These are phyloP conservation scores for Calonectria leucothoes DNA, from an alignment of 2,329 filamentous ascomycete genomes.

Conservation along the genomic window DNA sequence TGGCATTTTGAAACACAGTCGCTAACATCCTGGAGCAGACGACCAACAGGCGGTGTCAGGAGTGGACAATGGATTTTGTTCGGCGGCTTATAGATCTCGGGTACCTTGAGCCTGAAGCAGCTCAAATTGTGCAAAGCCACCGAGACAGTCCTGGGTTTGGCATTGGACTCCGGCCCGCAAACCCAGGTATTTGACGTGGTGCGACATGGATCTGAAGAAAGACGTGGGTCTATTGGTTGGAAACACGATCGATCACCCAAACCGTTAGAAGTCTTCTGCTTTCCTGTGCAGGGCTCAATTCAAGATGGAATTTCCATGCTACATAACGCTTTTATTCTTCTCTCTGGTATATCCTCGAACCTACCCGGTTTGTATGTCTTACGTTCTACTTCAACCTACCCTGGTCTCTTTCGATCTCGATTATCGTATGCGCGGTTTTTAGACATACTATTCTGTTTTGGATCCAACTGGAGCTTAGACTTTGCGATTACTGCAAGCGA, in stretches of 20 bases:
- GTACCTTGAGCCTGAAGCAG: not conserved
- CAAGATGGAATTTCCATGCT: not conserved
- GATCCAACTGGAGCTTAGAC: not conserved
- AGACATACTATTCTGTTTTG: not conserved
- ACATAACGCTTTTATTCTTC: not conserved
- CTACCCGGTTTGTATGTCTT: not conserved
- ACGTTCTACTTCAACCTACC: not conserved
- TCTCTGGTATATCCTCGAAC: not conserved
- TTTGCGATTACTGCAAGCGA: not conserved
- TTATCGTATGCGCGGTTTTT: not conserved
- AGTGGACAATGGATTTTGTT: not conserved
- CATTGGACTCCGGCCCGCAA: not conserved
- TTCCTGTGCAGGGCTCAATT: not conserved
- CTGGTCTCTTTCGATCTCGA: not conserved
- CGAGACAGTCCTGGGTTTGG: not conserved
- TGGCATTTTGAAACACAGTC: not conserved
- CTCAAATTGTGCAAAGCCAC: not conserved
- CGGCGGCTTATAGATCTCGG: not conserved
- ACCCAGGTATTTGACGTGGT: not conserved
- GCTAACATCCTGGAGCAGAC: not conserved
- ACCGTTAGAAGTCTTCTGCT: not conserved
- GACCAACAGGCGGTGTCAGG: slow-evolving; percentile 3
- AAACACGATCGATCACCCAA: not conserved
- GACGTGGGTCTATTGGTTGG: not conserved
- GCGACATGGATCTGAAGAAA: not conserved